A percentile compares a stretch with the other conserved stretches of the same genome.
These are phyloP conservation scores for Penicillium sp. DNA, from an alignment of 2,329 filamentous ascomycete species.

Conservation along the genomic window DNA sequence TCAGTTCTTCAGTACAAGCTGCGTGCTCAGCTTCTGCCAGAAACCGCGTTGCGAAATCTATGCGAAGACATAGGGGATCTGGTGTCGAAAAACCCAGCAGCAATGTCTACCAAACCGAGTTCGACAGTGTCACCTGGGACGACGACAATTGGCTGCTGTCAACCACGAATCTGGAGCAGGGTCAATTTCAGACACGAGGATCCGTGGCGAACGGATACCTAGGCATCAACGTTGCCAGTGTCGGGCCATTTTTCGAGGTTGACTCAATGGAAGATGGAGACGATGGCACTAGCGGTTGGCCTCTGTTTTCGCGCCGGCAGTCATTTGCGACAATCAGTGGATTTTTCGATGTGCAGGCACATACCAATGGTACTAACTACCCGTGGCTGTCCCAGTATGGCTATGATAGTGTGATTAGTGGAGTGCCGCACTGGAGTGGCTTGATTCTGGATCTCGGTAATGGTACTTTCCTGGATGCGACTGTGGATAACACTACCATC, in stretches of 20 bases:
- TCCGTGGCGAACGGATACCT: slow-evolving; percentile 64
- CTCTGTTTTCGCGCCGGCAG: slow-evolving; percentile 62
- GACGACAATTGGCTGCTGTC: slow-evolving; percentile 57
- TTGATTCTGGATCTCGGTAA: slow-evolving; percentile 58
- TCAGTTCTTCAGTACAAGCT: slow-evolving; percentile 8
- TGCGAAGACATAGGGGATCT: slow-evolving; percentile 20
- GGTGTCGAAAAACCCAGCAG: slow-evolving; percentile 12
- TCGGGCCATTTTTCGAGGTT: slow-evolving; percentile 63
- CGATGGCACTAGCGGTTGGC: slow-evolving; percentile 65
- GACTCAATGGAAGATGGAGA: slow-evolving; percentile 43
- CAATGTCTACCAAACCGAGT: slow-evolving; percentile 50
- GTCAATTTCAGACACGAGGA: slow-evolving; percentile 61
- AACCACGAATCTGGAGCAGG: slow-evolving; percentile 55
- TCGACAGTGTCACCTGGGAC: slow-evolving; percentile 58
- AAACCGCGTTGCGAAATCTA: slow-evolving; percentile 19
- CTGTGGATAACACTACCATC: slow-evolving; percentile 59
- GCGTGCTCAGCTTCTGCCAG: neutral
- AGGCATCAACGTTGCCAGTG: slow-evolving; percentile 63
- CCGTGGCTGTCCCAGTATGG: slow-evolving; percentile 69
- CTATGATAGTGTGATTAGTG: slow-evolving; percentile 68
- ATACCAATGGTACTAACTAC: slow-evolving; percentile 63
- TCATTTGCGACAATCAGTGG: slow-evolving; percentile 67
- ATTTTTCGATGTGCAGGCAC: slow-evolving; percentile 63
- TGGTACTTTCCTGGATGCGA: slow-evolving; percentile 59
- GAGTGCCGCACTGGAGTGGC: slow-evolving; percentile 68